These are phyloP conservation scores for Neopestalotiopsis clavispora DNA, from an alignment of 2,329 filamentous ascomycete species.

Conservation along the genomic window DNA sequence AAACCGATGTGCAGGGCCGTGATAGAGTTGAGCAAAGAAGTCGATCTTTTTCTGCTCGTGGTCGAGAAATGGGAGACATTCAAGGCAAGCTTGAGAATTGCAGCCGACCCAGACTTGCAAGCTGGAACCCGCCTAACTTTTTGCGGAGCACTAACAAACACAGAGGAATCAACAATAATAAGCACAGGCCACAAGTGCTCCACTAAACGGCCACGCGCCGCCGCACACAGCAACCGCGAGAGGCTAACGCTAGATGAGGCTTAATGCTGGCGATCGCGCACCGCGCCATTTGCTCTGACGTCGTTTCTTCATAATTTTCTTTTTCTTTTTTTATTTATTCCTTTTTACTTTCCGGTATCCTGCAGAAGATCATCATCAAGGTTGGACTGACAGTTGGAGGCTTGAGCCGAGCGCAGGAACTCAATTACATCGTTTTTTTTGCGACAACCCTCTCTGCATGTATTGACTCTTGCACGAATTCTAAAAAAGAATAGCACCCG, in stretches of 20 bases:
- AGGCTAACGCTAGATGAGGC: conserved; percentile 3
- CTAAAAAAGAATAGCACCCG: not conserved
- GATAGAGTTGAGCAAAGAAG: conserved; percentile 21
- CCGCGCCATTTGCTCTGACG: not conserved
- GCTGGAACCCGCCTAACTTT: not conserved
- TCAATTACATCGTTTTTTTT: not conserved
- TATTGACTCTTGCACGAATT: not conserved
- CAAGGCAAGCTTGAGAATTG: not conserved
- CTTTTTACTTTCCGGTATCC: not conserved
- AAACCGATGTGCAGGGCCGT: conserved; percentile 24
- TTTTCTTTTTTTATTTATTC: not conserved
- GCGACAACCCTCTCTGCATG: not conserved
- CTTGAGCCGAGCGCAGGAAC: not conserved
- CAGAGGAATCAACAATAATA: conserved; percentile 19
- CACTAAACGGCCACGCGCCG: conserved; percentile 3
- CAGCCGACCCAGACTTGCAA: not conserved
- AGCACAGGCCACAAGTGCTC: conserved; percentile 14
- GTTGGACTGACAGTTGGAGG: not conserved
- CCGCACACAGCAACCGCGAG: conserved; percentile 15
- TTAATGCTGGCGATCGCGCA: not conserved
- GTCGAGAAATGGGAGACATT: conserved; percentile 12
- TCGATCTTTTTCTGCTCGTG: conserved; percentile 19
- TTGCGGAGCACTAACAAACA: conserved; percentile 15
- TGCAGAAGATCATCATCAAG: not conserved
- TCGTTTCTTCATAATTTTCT: conserved; percentile 1